phyloP scores from a whole-genome alignment of 768 basidiomycete species.

The Mrakia blollopis region DNA sequence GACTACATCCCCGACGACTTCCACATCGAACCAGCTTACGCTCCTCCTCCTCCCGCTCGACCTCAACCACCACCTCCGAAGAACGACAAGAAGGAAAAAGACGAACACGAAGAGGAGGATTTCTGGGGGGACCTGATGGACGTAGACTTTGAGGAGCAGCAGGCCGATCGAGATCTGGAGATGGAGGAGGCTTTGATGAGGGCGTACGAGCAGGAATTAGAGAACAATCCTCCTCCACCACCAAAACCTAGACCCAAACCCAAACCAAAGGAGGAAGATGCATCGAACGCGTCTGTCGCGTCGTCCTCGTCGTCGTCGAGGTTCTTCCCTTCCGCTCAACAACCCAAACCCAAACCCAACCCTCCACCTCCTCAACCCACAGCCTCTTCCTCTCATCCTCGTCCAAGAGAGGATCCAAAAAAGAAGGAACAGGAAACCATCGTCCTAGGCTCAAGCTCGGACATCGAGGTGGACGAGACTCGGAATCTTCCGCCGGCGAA shows the following conservation, averaged over 20 bases:
- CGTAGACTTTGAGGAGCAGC: not conserved
- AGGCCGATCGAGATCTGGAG: not conserved
- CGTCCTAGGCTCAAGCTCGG: not conserved
- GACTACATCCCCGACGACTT: constrained; percentile 32
- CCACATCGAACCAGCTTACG: constrained; percentile 15
- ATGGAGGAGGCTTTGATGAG: not conserved
- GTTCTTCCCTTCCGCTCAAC: too few species aligned
- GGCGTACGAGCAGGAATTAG: too few species aligned
- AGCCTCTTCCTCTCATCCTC: not conserved
- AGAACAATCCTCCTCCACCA: too few species aligned
- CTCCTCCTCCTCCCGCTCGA: not conserved
- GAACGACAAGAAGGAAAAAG: not conserved
- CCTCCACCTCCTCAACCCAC: not conserved
- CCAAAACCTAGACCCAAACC: too few species aligned
- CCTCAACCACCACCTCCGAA: not conserved
- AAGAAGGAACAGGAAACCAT: not conserved
- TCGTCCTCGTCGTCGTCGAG: too few species aligned
- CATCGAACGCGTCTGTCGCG: too few species aligned
- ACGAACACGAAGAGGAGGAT: not conserved
- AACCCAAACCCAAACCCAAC: not conserved
- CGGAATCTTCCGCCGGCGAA: not conserved
- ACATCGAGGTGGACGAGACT: not conserved
- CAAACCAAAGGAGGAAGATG: not conserved
- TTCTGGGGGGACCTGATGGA: constrained; percentile 3
- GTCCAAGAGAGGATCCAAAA: not conserved